A percentile compares a stretch with the other conserved stretches of the same genome.
Conservation (phyloP, 2,329 filamentous ascomycete genomes). For the Xylariaceae sp. region DNA sequence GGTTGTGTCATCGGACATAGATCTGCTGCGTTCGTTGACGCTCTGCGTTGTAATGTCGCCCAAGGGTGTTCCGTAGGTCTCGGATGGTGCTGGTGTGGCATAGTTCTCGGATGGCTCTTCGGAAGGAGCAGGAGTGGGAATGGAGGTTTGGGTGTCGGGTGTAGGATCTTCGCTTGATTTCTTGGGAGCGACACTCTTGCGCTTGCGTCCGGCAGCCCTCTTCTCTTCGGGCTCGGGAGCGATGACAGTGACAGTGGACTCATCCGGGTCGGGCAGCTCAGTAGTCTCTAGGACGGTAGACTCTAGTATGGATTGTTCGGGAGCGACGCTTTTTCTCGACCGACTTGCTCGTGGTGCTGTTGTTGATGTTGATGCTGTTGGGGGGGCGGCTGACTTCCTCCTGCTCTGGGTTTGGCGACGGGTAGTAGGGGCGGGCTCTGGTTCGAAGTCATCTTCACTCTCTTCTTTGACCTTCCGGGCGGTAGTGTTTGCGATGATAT, state of each 20-base stretch:
- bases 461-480: conserved; percentile 50
- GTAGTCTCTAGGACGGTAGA: conserved; percentile 58
- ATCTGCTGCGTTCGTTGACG: conserved; percentile 57
- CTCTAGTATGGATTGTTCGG: conserved; percentile 46
- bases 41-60: conserved; percentile 68
- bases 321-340: conserved; percentile 37
- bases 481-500: conserved; percentile 51
- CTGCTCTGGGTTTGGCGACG: conserved; percentile 45
- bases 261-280: conserved; percentile 55
- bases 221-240: conserved; percentile 32
- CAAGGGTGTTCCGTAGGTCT: conserved; percentile 55
- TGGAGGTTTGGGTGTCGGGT: conserved; percentile 36
- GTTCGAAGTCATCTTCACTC: conserved; percentile 74
- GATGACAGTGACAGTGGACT: conserved; percentile 33
- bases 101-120: conserved; percentile 48
- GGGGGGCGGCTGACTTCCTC: conserved; percentile 38
- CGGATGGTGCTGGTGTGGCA: conserved; percentile 48
- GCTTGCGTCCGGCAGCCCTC: conserved; percentile 60
- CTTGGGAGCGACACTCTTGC: conserved; percentile 54
- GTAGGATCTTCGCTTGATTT: conserved; percentile 37
- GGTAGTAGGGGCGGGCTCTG: conserved; percentile 53
- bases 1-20: conserved; percentile 39
- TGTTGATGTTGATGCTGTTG: too few species aligned
- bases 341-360: conserved; percentile 27
- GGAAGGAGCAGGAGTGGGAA: conserved; percentile 52